phyloP scores from a whole-genome alignment of 2,329 filamentous ascomycete species.

The Periglandula ipomoeae region DNA sequence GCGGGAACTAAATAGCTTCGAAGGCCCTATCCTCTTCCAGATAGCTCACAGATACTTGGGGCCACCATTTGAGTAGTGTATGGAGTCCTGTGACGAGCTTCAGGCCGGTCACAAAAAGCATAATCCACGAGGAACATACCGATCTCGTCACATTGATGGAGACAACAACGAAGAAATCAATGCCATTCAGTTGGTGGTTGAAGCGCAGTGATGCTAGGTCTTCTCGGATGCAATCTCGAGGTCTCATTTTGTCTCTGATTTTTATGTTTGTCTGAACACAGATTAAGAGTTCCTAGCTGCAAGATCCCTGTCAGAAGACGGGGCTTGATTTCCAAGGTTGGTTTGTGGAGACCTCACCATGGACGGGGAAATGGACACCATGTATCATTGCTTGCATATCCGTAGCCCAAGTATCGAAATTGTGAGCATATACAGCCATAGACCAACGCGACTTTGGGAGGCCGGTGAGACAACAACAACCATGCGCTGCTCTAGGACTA shows the following conservation, averaged over 20 bases:
- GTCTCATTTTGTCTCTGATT: background rate
- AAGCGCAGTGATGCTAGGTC: too few relatives aligned
- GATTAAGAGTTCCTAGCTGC: background rate
- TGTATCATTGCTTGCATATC: too few relatives aligned
- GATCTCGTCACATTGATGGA: background rate
- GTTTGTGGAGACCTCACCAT: too few relatives aligned
- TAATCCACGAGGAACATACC: background rate
- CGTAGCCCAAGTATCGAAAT: too few relatives aligned
- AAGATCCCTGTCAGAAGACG: constrained; percentile 1
- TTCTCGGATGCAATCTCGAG: background rate
- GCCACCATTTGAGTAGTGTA: background rate
- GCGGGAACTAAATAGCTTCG: background rate
- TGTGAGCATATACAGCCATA: too few relatives aligned
- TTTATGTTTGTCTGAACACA: background rate
- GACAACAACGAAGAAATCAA: background rate
- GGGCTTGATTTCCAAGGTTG: too few relatives aligned
- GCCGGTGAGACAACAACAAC: too few relatives aligned
- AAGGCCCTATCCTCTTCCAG: too few relatives aligned
- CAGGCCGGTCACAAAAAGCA: background rate
- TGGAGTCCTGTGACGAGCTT: background rate
- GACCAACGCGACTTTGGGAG: too few relatives aligned
- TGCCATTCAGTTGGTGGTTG: too few relatives aligned
- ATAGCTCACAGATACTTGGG: background rate
- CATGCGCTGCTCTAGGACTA: background rate
- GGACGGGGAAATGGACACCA: too few relatives aligned